phyloP scores from a whole-genome alignment of 1,139 yeast species.

The Diutina mesorugosa region DNA sequence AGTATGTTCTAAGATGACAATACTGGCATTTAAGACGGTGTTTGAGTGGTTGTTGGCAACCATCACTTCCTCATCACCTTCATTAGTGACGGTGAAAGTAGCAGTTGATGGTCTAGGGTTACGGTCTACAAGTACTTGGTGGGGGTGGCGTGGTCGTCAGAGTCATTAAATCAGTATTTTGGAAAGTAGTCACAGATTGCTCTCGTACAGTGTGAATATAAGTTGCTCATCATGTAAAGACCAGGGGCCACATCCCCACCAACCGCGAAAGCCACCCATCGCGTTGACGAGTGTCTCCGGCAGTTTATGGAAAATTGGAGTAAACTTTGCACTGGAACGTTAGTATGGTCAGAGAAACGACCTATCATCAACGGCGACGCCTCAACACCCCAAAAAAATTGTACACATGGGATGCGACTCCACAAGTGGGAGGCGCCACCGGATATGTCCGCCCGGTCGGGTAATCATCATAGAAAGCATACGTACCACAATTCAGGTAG shows the following conservation, averaged over 20 bases:
- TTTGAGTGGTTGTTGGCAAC: no score
- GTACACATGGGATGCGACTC: conserved; percentile 60
- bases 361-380: conserved; percentile 53
- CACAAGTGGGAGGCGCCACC: conserved; percentile 34
- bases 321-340: conserved; percentile 4
- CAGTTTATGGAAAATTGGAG: conserved; percentile 5
- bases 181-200: conserved; percentile 33
- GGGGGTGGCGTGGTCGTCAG: conserved; percentile 25
- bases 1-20: no score
- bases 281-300: background rate
- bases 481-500: conserved; percentile 12
- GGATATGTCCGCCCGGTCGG: conserved; percentile 78
- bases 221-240: conserved; percentile 32
- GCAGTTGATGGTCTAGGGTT: no score
- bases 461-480: conserved; percentile 36
- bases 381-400: conserved; percentile 44
- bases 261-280: conserved; percentile 3
- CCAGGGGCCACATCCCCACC: conserved; percentile 7
- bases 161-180: conserved; percentile 72
- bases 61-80: no score
- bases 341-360: conserved; percentile 25
- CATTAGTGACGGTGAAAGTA: no score
- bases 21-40: no score
- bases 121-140: background rate
- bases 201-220: conserved; percentile 59